phyloP scores from a whole-genome alignment of 805 yeast genomes.

The Starmerella riodocensis region DNA sequence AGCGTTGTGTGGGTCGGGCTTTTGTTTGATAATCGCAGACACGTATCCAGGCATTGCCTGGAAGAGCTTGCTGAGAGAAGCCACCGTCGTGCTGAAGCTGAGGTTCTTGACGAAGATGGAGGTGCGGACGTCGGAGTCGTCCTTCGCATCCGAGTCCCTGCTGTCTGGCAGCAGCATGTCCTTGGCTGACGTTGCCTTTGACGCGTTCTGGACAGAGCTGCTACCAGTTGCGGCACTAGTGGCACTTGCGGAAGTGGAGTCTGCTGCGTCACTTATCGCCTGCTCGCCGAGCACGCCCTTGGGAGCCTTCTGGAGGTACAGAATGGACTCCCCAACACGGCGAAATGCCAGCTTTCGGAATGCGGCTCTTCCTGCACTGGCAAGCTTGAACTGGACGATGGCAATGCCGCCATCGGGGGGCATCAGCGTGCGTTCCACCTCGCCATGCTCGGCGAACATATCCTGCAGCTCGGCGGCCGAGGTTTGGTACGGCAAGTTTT shows the following conservation, averaged over 20 bases:
- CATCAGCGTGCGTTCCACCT: conserved; percentile 65
- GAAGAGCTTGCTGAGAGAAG: conserved; percentile 47
- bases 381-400: conserved; percentile 73
- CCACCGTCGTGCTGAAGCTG: conserved; percentile 63
- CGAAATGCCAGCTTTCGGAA: conserved; percentile 77
- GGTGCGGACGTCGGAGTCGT: conserved; percentile 40
- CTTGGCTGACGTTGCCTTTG: conserved; percentile 12
- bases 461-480: conserved; percentile 68
- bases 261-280: conserved; percentile 18
- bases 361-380: conserved; percentile 77
- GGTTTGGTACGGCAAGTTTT: conserved; percentile 85
- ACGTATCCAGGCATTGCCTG: conserved; percentile 64
- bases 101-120: conserved; percentile 86
- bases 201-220: conserved; percentile 32
- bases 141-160: conserved; percentile 27
- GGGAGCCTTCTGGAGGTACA: conserved; percentile 92
- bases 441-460: conserved; percentile 68
- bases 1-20: conserved; percentile 67
- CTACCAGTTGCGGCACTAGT: conserved; percentile 33
- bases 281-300: conserved; percentile 49
- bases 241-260: no score
- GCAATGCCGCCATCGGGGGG: conserved; percentile 97
- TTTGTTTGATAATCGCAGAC: conserved; percentile 68
- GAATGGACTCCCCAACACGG: conserved; percentile 71
- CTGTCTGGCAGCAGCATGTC: conserved; percentile 21